phyloP scores from a whole-genome alignment of 2,329 filamentous ascomycete genomes.

The Colletotrichum cereale region DNA sequence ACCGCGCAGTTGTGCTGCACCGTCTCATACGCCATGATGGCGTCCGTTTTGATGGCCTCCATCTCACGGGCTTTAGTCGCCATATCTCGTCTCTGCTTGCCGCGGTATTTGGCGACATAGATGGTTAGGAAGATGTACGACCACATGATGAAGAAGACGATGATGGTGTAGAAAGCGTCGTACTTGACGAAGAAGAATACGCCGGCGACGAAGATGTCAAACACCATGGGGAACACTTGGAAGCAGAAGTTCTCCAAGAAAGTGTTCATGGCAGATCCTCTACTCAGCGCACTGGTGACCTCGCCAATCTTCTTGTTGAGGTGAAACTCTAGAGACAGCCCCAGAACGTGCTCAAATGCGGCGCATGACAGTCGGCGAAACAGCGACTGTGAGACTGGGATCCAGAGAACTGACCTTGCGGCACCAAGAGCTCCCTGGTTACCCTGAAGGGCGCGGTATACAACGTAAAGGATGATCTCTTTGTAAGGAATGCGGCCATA shows the following conservation, averaged over 20 bases:
- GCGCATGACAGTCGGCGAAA: constrained; percentile 58
- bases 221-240: constrained; percentile 63
- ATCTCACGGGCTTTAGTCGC: constrained; percentile 58
- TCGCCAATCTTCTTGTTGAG: constrained; percentile 64
- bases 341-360: constrained; percentile 61
- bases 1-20: constrained; percentile 76
- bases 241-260: constrained; percentile 64
- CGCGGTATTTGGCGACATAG: constrained; percentile 62
- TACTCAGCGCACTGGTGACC: constrained; percentile 62
- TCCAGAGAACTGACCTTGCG: constrained; percentile 59
- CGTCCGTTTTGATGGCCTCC: constrained; percentile 57
- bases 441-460: constrained; percentile 60
- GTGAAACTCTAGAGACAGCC: constrained; percentile 63
- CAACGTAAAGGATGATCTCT: constrained; percentile 57
- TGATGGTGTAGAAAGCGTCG: constrained; percentile 62
- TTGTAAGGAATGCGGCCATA: constrained; percentile 57
- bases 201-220: constrained; percentile 63
- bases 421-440: constrained; percentile 59
- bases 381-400: constrained; percentile 59
- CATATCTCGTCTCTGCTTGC: constrained; percentile 59
- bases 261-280: constrained; percentile 61
- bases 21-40: constrained; percentile 65
- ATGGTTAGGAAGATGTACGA: constrained; percentile 64
- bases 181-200: constrained; percentile 59
- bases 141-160: constrained; percentile 62